Base-by-base conservation (phyloP, 257 asterid genomes). In the Ilex asprella region DNA sequence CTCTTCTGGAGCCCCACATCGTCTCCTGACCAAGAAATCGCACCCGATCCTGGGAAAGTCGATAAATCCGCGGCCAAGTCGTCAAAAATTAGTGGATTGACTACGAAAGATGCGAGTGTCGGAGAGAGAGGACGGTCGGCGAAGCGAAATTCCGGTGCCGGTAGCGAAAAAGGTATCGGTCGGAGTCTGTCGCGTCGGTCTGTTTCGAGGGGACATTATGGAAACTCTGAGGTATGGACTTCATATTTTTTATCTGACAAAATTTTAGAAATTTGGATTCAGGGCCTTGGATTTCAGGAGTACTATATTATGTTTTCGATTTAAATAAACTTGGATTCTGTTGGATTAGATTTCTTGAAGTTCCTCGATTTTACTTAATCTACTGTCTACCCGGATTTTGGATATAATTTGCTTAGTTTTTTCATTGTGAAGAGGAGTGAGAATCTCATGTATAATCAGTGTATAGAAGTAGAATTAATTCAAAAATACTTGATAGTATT, bases 151-250 rank as follows among this genome's bases (percentile, higher is more conserved):
- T 68, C 70, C 27, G 65, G 64, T 50, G 1, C 13, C 46, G 60
- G 62, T 52, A 68, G 64, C 13, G 82, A 71, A 65, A 76, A 78
- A 60, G 97, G 95, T 39, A 88, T 86, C 27, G 96, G 97, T 44
- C 83, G 95, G 49, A 88, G 96, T 65, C 60, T 87, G 77, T 87
- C 97, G 5, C 76, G 89, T 14, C 80, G 89, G 30, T 81, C 95
- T 30, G 79, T 78, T 32, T 81, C 95, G 12, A 63, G 82, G 59
- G 81, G 75, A 12, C 79, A 62, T 59, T 60, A 68, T 47, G 61
- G 69, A 55, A 71, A 67, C 77, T 69, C 65, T 60, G 86, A 81
- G 94, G 96, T 88, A 61, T 67, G 57, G 2, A 39, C 55, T 67
- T 62, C 58, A 9, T 41, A 2, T 58, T 58, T 30, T 65, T 47